Evolutionary conservation across 345 rosid species (phyloP).

Genomic region (Gossypium anomalum): DNA sequence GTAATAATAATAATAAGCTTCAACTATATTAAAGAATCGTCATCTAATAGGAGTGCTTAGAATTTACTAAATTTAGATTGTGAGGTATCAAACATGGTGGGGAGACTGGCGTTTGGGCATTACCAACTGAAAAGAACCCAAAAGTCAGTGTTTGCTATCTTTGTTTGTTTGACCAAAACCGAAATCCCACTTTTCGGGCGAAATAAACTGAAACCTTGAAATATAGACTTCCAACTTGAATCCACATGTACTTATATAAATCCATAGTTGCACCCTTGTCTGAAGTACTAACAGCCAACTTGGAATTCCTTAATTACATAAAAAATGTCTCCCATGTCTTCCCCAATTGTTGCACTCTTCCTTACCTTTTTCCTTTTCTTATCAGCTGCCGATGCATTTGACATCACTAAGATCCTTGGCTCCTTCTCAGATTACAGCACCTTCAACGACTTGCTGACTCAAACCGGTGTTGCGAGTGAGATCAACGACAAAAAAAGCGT

Average conservation of each 20-base stretch:
- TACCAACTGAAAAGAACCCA: neutral
- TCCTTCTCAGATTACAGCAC: neutral
- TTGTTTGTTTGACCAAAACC: neutral
- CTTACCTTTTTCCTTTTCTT: neutral
- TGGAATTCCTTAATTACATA: neutral
- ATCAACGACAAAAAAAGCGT: neutral
- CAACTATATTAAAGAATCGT: no score
- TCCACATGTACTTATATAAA: neutral
- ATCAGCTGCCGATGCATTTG: neutral
- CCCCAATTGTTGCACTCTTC: neutral
- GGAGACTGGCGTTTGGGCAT: neutral
- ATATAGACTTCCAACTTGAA: neutral
- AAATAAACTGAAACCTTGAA: neutral
- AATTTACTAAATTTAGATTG: neutral
- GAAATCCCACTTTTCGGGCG: neutral
- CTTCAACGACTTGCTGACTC: neutral
- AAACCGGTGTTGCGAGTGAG: neutral
- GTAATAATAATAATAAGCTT: no score
- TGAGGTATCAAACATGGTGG: neutral
- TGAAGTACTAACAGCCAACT: no score
- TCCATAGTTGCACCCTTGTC: neutral
- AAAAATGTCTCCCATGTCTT: neutral
- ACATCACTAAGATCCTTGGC: conserved; percentile 2
- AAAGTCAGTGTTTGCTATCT: no score
- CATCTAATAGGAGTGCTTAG: no score